Evolutionary conservation across 768 basidiomycete species (phyloP).

Genomic region (Rhizopogon sp.): DNA sequence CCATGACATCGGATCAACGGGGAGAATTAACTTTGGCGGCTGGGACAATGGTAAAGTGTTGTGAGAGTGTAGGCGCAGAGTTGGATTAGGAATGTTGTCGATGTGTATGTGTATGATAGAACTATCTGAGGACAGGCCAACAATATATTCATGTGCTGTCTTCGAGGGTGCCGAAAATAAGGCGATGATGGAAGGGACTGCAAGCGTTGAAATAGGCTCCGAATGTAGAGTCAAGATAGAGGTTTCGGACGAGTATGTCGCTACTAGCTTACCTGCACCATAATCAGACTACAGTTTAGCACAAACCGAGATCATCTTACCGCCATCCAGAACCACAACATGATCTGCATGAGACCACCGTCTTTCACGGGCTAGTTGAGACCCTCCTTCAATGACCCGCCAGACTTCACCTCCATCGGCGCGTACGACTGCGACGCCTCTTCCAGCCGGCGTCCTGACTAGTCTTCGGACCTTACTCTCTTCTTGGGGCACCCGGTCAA

Average conservation of each 20-base stretch:
- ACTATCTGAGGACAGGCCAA: constrained; percentile 61
- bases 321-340: constrained; percentile 66
- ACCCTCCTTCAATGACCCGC: constrained; percentile 45
- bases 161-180: constrained; percentile 65
- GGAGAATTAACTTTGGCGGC: constrained; percentile 52
- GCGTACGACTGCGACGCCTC: constrained; percentile 65
- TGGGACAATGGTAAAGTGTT: constrained; percentile 47
- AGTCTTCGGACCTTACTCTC: constrained; percentile 54
- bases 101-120: constrained; percentile 55
- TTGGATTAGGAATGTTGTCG: constrained; percentile 26
- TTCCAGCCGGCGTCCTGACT: constrained; percentile 75
- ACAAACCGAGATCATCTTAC: constrained; percentile 29
- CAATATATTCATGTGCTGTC: constrained; percentile 47
- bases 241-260: constrained; percentile 50
- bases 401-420: constrained; percentile 60
- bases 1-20: constrained; percentile 90
- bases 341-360: constrained; percentile 56
- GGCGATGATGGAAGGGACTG: constrained; percentile 48
- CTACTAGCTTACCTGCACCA: constrained; percentile 45
- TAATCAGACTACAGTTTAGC: constrained; percentile 6
- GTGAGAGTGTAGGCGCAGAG: constrained; percentile 43
- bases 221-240: constrained; percentile 51
- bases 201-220: constrained; percentile 33
- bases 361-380: constrained; percentile 42
- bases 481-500: constrained; percentile 38